Base-by-base conservation (phyloP, 163 green algal species). In the Chlamydomonas reinhardtii region DNA sequence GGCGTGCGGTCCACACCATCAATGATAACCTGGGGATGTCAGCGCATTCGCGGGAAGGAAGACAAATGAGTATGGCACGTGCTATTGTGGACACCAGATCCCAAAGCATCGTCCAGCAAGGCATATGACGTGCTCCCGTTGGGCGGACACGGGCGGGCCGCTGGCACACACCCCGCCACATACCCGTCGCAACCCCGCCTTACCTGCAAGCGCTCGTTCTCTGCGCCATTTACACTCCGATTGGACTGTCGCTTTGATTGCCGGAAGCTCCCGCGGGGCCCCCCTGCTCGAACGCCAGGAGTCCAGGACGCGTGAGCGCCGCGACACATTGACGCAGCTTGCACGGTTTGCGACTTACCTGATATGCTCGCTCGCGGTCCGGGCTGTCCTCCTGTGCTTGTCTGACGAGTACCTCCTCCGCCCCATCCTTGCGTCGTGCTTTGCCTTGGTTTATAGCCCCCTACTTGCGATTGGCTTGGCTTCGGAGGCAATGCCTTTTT, bases 1-100 rank as follows among this genome's bases (percentile, higher is more conserved):
- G 93, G 93, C 0, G 93, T 95, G 73, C 92, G 91, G 71, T 95
- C 92, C 22, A 92, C 73, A 20, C 91, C 91, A 14, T 93, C 93
- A 62, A 94, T 86, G 11, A 94, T 72, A 4, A 95, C 81, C 93
- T 95, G 89, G 25, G 8, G 0, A 29, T 22, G 27, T 32, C 3
- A 22, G 12, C 48, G 48, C 2, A 14, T 56, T 56, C 14, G 11
- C 48, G 14, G 48, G 48, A 56, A 56, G 2, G 48, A 22, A 19
- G 12, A 14, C 19, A 14, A 20, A 17, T 17, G 1, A 56, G 12
- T 17, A 19, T 17, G 48, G 48, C 2, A 56, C 48, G 14, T 54
- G 43, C 6, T 54, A 54, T 54, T 11, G 6, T 16, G 43, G 43
- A 54, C 6, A n/a, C n/a, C n/a, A n/a, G n/a, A n/a, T n/a, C n/a